phyloP scores from a whole-genome alignment of 176 grass and related monocot species.

The Puya raimondii region DNA sequence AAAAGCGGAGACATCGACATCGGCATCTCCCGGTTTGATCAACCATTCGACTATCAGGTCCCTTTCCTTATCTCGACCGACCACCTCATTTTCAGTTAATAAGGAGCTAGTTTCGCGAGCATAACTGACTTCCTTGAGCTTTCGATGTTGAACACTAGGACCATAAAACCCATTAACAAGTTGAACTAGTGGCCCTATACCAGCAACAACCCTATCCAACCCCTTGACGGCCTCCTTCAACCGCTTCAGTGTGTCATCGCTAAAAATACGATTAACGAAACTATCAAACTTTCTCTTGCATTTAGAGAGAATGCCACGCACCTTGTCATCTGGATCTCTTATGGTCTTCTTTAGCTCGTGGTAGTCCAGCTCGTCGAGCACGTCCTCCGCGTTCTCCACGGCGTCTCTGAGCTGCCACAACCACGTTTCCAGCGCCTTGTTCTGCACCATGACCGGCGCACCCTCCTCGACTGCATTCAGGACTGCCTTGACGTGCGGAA shows the following conservation, averaged over 20 bases:
- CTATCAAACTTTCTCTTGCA: conserved; percentile 1
- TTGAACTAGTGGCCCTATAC: conserved; percentile 1
- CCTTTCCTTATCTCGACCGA: conserved; percentile 16
- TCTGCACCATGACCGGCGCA: too few relatives aligned
- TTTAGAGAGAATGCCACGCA: background rate
- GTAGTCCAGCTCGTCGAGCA: conserved; percentile 15
- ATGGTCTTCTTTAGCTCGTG: background rate
- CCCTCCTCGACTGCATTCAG: too few relatives aligned
- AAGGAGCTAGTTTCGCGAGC: conserved; percentile 4
- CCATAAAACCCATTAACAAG: background rate
- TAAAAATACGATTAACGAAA: background rate
- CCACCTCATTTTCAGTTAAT: background rate
- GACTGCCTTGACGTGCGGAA: too few relatives aligned
- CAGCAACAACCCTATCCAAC: background rate
- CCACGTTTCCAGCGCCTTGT: background rate
- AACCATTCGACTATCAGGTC: background rate
- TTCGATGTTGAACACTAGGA: background rate
- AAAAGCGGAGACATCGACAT: conserved; percentile 13
- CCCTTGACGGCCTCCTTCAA: conserved; percentile 3
- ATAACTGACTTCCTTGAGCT: background rate
- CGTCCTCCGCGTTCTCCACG: conserved; percentile 6
- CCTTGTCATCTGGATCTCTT: background rate
- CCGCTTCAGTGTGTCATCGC: background rate
- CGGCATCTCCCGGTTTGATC: background rate
- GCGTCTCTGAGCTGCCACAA: conserved; percentile 23